Base-by-base conservation (phyloP, 768 basidiomycete species). In the Inosperma sp. region DNA sequence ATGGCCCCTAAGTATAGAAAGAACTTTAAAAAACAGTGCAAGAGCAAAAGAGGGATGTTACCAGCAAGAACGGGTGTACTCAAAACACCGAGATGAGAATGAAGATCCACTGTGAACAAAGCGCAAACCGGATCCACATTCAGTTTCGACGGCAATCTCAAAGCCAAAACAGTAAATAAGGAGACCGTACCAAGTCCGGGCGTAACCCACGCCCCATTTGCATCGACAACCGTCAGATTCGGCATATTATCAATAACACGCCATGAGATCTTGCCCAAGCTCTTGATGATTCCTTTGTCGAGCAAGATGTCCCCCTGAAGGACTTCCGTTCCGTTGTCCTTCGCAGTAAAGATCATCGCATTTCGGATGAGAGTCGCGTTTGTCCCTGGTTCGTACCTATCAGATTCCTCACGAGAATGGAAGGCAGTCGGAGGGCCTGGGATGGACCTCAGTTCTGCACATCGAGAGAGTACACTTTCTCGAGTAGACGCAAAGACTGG, bases 1-100 rank as follows among this genome's bases (percentile, higher is more conserved):
- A 67, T 54, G 13, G 79, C 71, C 25, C 82, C 81, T 67, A 21
- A 12, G 34, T 22, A 8, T 26, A 12, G 17, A 36, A 46, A 8
- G 9, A 46, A 33, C 7, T 47, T 17, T 48, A 35, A 30, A 27
- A 27, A 25, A 26, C 29, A n/a, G n/a, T 25, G 26, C 5, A 17
- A 37, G 8, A 26, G 27, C 7, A 44, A 22, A 41, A 39, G 27
- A 57, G 49, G 52, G 47, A 10, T 41, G 55, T 27, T 42, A 74
- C 66, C 76, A 50, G 62, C 74, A 77, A 54, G 58, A 39, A 62
- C 81, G 65, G 93, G 93, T 12, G 76, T 62, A 35, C 84, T 81
- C 55, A 78, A 65, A 5, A 94, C 70, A 3, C 90, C 93, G 34
- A 93, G 66, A 62, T 93, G 91, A 4, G 89, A 88, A 65, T 91